A percentile compares a stretch with the other conserved stretches of the same genome.
Evolutionary conservation across 192 early-diverging fungal genomes (phyloP).

Genomic region (Mortierella antarctica): DNA sequence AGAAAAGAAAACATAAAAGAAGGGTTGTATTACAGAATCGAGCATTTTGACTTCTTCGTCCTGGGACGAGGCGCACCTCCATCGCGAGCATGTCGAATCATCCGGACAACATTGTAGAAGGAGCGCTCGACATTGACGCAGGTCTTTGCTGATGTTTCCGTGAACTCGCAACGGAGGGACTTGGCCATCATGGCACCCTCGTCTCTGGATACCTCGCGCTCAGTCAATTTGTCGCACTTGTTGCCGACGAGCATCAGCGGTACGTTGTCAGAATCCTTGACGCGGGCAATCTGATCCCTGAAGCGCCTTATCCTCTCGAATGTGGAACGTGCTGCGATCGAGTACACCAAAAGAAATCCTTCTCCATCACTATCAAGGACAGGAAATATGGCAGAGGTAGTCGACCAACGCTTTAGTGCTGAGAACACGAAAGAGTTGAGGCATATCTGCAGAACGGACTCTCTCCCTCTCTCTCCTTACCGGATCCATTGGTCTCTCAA

Average conservation of each 20-base stretch:
- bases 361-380: constrained; percentile 70
- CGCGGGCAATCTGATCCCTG: constrained; percentile 87
- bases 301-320: constrained; percentile 90
- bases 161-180: constrained; percentile 81
- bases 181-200: constrained; percentile 85
- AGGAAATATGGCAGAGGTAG: neutral
- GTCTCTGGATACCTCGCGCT: constrained; percentile 87
- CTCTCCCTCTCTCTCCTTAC: constrained; percentile 33
- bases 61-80: constrained; percentile 30
- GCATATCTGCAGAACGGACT: neutral
- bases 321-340: constrained; percentile 87
- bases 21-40: constrained; percentile 24
- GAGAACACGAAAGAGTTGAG: neutral
- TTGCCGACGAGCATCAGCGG: constrained; percentile 94
- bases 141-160: constrained; percentile 92
- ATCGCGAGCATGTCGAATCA: constrained; percentile 77
- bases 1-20: neutral
- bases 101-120: constrained; percentile 84
- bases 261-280: constrained; percentile 90
- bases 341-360: constrained; percentile 92
- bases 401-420: neutral
- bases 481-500: constrained; percentile 85
- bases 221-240: constrained; percentile 88
- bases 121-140: constrained; percentile 91
- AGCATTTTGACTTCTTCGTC: constrained; percentile 47